These are phyloP conservation scores for Porosira glacialis DNA, from an alignment of 352 stramenopile genomes.

Conservation along the genomic window DNA sequence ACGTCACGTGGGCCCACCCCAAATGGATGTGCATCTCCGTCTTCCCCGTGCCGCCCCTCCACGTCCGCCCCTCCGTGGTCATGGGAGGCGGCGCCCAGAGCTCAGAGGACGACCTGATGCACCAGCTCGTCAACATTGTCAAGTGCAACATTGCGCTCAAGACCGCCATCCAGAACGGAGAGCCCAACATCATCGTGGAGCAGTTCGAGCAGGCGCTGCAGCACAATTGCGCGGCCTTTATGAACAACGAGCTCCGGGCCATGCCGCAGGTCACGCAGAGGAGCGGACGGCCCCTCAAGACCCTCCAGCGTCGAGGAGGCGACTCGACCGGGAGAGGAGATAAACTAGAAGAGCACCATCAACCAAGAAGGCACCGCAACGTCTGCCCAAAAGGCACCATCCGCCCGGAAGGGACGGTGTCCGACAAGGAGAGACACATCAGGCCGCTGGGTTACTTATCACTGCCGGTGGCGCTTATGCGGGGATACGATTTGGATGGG, in stretches of 20 bases:
- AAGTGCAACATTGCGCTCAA: slow-evolving; percentile 96
- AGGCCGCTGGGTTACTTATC: no score
- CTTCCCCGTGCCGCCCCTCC: slow-evolving; percentile 95
- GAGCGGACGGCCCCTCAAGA: slow-evolving; percentile 96
- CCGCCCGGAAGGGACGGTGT: no score
- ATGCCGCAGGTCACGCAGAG: slow-evolving; percentile 94
- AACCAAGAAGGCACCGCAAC: no score
- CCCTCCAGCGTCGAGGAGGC: no score
- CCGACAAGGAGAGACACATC: no score
- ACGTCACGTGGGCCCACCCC: slow-evolving; percentile 90
- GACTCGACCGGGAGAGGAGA: no score
- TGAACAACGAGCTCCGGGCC: slow-evolving; percentile 97
- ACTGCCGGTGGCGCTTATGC: no score
- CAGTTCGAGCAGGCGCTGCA: slow-evolving; percentile 86
- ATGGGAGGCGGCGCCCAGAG: slow-evolving; percentile 87
- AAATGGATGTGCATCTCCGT: slow-evolving; percentile 99
- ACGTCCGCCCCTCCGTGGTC: slow-evolving; percentile 95
- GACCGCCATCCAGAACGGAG: slow-evolving; percentile 91
- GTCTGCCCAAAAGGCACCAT: no score
- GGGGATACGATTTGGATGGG: no score
- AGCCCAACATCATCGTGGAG: slow-evolving; percentile 95
- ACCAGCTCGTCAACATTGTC: slow-evolving; percentile 96
- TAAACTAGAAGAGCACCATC: no score
- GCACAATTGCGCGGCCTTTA: slow-evolving; percentile 86
- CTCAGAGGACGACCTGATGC: slow-evolving; percentile 97